These are phyloP conservation scores for Pestalotiopsis sp. DNA, from an alignment of 2,329 filamentous ascomycete species.

Conservation along the genomic window DNA sequence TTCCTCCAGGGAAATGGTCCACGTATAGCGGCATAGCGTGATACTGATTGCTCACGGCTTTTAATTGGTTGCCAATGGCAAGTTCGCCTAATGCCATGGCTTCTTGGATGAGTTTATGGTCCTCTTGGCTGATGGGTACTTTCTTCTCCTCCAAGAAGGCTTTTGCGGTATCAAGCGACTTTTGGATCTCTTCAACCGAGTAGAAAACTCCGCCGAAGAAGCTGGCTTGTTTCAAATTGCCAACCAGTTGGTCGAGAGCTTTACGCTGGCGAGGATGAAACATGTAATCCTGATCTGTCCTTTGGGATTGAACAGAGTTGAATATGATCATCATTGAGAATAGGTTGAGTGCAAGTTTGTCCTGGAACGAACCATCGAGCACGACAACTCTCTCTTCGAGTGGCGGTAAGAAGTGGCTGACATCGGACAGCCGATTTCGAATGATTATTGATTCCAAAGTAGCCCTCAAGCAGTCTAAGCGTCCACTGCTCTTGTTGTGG, in stretches of 20 bases:
- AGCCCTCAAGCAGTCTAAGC: conserved; percentile 64
- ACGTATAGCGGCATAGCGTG: conserved; percentile 82
- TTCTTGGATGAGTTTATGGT: conserved; percentile 61
- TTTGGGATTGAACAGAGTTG: conserved; percentile 87
- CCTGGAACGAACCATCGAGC: conserved; percentile 81
- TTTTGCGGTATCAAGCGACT: conserved; percentile 66
- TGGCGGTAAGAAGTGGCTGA: conserved; percentile 70
- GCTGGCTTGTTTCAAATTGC: conserved; percentile 79
- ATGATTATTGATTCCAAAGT: conserved; percentile 82
- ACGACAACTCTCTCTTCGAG: conserved; percentile 73
- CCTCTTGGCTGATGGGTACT: conserved; percentile 61
- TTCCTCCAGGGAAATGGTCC: conserved; percentile 64
- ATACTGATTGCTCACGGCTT: conserved; percentile 67
- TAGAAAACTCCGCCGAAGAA: conserved; percentile 86
- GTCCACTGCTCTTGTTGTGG: conserved; percentile 54
- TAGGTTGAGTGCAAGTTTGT: conserved; percentile 80
- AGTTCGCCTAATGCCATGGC: conserved; percentile 68
- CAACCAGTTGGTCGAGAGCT: conserved; percentile 68
- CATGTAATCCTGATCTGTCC: conserved; percentile 83
- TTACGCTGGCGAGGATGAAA: conserved; percentile 78
- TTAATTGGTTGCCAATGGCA: conserved; percentile 63
- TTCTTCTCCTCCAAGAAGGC: conserved; percentile 68
- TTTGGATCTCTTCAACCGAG: conserved; percentile 62
- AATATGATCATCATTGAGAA: conserved; percentile 84
- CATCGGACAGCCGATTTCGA: conserved; percentile 75